Base-by-base conservation (phyloP, 192 early-diverging fungal species). In the Ambispora gerdemannii region DNA sequence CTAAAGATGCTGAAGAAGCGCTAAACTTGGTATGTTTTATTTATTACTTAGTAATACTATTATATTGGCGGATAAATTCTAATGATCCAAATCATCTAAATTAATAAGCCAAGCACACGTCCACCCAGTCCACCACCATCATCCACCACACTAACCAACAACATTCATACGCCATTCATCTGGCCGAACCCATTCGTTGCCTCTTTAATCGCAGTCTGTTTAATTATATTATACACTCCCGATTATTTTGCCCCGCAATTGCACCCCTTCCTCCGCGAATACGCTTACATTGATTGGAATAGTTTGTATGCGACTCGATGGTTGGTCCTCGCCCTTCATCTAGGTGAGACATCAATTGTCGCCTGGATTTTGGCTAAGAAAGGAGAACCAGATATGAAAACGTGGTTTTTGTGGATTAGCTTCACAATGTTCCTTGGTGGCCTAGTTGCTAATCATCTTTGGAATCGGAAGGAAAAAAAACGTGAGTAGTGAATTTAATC, bases 1-100 rank as follows among this genome's bases (percentile, higher is more conserved):
- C 80, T 8, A 77, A 79, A 70, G 80, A 81, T 67, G 80, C 80
- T 1, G 80, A 81, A 43, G 61, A 62, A 36, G 80, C 80, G 0
- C 69, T 81, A 19, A 71, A 71, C 4, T 59, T 81, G 72, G 80
- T 81, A 79, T 59, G 43, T 22, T 22, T 35, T 30, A 35, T 32
- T 49, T 33, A 32, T 3, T 35, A 17, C 11, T 27, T 33, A 34
- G 15, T 15, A 68, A 28, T 22, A 47, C 31, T 34, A 62, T 17
- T 20, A n/a, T 49, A 32, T 30, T 53, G n/a, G 11, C 33, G 31
- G 33, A 19, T 36, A 24, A 20, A 32, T 35, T 50, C 28, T 10
- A 34, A 6, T 20, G 70, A 13, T 27, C 20, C 17, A 15, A 70
- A n/a, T 33, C 24, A 32, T 66, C 32, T 51, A 81, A 68, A 72